A percentile compares a stretch with the other conserved stretches of the same genome.
These are phyloP conservation scores for Globisporangium nunn DNA, from an alignment of 352 stramenopile genomes.

Conservation along the genomic window DNA sequence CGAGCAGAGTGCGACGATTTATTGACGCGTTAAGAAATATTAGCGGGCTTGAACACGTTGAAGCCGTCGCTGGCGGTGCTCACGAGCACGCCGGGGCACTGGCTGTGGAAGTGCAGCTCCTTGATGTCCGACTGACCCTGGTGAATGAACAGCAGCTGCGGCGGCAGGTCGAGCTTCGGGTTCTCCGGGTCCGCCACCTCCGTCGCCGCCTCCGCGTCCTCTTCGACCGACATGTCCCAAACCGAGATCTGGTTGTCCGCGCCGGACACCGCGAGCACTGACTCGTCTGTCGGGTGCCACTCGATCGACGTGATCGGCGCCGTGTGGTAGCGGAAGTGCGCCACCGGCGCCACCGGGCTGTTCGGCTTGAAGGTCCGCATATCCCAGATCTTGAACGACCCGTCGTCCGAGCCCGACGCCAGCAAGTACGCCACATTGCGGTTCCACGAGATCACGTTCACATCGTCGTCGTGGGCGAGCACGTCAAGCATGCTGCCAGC, in stretches of 20 bases:
- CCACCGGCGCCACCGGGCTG: conserved; percentile 89
- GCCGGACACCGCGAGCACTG: conserved; percentile 91
- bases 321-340: conserved; percentile 94
- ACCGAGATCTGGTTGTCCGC: conserved; percentile 97
- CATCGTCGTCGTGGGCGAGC: conserved; percentile 92
- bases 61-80: conserved; percentile 96
- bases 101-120: conserved; percentile 98
- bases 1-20: not conserved
- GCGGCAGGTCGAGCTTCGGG: conserved; percentile 88
- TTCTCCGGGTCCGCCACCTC: conserved; percentile 34
- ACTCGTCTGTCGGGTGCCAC: conserved; percentile 99
- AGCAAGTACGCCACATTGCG: conserved; percentile 95
- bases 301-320: conserved; percentile 97
- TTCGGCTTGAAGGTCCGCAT: conserved; percentile 90
- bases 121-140: conserved; percentile 98
- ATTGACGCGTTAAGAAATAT: conserved; percentile 74
- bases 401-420: conserved; percentile 96
- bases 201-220: conserved; percentile 85
- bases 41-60: conserved; percentile 97
- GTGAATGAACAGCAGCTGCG: conserved; percentile 99
- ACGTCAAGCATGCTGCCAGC: conserved; percentile 91
- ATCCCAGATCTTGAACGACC: conserved; percentile 97
- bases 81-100: conserved; percentile 96
- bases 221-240: conserved; percentile 99
- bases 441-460: conserved; percentile 99